Evolutionary conservation across 2,329 filamentous ascomycete genomes (phyloP).

Genomic region (Atkinsonella texensis): DNA sequence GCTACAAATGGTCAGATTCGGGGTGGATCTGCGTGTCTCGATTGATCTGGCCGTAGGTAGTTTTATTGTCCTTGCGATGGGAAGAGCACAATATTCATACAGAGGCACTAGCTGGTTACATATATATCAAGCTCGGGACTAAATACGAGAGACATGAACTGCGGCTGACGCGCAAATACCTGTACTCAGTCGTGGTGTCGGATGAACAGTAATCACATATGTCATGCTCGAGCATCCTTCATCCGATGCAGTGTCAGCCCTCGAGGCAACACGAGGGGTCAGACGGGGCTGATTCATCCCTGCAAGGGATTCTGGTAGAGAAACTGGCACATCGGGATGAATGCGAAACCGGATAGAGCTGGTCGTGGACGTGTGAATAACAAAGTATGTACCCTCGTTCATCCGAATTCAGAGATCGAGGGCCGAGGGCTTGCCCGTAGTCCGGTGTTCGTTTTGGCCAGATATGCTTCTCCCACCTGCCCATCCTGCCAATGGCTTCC

Average conservation of each 20-base stretch:
- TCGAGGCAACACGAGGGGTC: not conserved
- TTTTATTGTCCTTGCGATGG: too few relatives aligned
- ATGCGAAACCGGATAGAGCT: not conserved
- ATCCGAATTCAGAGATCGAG: not conserved
- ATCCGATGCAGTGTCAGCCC: not conserved
- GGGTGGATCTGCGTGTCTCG: too few relatives aligned
- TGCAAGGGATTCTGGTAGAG: not conserved
- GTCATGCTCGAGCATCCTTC: not conserved
- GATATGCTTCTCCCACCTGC: not conserved
- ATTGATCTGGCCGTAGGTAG: too few relatives aligned
- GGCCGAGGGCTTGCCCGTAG: not conserved
- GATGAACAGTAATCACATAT: not conserved
- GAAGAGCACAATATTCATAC: not conserved
- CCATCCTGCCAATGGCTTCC: too few relatives aligned
- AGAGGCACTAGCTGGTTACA: not conserved
- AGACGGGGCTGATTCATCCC: not conserved
- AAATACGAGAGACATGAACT: not conserved
- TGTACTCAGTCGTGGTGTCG: not conserved
- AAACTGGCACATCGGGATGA: not conserved
- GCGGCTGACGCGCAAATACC: not conserved
- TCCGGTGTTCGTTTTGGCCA: not conserved
- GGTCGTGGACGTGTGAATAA: not conserved
- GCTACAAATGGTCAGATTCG: too few relatives aligned
- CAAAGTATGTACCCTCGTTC: not conserved
- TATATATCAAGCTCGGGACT: not conserved